phyloP scores from a whole-genome alignment of 768 basidiomycete species.

The Hydnum rufescens region DNA sequence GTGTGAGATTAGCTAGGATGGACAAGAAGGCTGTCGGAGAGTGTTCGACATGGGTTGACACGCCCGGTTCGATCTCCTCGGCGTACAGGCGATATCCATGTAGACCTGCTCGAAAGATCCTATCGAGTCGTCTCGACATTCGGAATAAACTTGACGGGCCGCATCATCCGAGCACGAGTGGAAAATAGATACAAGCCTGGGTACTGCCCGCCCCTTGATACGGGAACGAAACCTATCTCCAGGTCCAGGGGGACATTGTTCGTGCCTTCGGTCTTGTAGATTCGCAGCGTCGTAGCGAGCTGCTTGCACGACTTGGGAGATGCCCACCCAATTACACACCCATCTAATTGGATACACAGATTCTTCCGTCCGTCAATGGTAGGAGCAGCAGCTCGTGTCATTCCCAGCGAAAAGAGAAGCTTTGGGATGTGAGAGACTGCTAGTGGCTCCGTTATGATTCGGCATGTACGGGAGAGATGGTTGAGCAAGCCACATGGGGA shows the following conservation, averaged over 20 bases:
- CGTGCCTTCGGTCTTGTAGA: conserved; percentile 84
- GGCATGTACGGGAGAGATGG: conserved; percentile 85
- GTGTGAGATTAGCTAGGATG: conserved; percentile 91
- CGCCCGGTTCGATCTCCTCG: conserved; percentile 57
- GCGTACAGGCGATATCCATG: conserved; percentile 90
- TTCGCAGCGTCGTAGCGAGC: conserved; percentile 67
- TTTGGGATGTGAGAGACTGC: conserved; percentile 59
- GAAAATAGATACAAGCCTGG: conserved; percentile 90
- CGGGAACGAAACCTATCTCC: conserved; percentile 82
- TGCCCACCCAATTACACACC: conserved; percentile 87
- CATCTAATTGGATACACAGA: conserved; percentile 87
- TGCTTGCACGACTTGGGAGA: conserved; percentile 48
- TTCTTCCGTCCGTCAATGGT: conserved; percentile 60
- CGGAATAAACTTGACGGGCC: conserved; percentile 77
- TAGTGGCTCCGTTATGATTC: conserved; percentile 64
- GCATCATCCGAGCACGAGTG: conserved; percentile 82
- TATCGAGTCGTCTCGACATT: conserved; percentile 80
- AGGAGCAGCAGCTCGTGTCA: conserved; percentile 75
- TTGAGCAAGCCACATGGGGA: conserved; percentile 94
- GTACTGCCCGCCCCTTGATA: conserved; percentile 85
- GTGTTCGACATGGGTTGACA: conserved; percentile 85
- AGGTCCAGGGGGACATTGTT: conserved; percentile 76
- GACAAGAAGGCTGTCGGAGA: conserved; percentile 89
- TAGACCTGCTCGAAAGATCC: conserved; percentile 98
- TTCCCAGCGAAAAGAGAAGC: conserved; percentile 71